Evolutionary conservation across 257 asterid species (phyloP).

Genomic region (Ligustrum vulgare): DNA sequence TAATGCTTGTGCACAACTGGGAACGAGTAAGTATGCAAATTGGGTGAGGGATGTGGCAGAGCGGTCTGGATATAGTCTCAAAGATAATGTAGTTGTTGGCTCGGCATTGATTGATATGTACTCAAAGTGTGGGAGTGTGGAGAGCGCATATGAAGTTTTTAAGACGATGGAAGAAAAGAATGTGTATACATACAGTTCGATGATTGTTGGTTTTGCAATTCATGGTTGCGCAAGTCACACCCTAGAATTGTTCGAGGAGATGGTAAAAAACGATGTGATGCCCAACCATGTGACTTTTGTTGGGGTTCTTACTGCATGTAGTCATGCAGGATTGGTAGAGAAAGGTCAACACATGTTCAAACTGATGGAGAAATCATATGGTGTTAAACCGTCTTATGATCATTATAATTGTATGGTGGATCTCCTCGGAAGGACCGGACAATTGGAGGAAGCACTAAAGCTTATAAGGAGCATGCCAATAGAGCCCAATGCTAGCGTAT

Average conservation of each 20-base stretch:
- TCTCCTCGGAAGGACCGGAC: constrained; percentile 65
- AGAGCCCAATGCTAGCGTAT: constrained; percentile 61
- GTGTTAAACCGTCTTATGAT: constrained; percentile 46
- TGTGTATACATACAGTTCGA: constrained; percentile 69
- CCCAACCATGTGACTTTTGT: constrained; percentile 76
- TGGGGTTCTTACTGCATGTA: constrained; percentile 77
- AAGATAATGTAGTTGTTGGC: constrained; percentile 50
- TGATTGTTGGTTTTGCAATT: constrained; percentile 73
- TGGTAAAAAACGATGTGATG: constrained; percentile 54
- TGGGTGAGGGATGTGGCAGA: constrained; percentile 63
- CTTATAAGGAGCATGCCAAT: constrained; percentile 60
- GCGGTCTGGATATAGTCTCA: constrained; percentile 49
- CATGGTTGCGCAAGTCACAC: constrained; percentile 70
- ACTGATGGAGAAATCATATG: constrained; percentile 52
- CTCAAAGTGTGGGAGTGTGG: constrained; percentile 77
- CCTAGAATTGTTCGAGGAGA: constrained; percentile 57
- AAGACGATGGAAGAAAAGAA: constrained; percentile 39
- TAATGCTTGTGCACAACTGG: constrained; percentile 84
- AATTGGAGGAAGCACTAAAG: constrained; percentile 52
- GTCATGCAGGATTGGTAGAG: constrained; percentile 74
- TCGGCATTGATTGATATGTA: constrained; percentile 86
- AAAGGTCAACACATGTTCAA: constrained; percentile 51
- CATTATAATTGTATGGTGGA: constrained; percentile 81
- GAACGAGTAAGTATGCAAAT: constrained; percentile 49
- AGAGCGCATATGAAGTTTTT: constrained; percentile 58